A percentile compares a stretch with the other conserved stretches of the same genome.
These are phyloP conservation scores for Iris pallida DNA, from an alignment of 116 monocot species.

Conservation along the genomic window DNA sequence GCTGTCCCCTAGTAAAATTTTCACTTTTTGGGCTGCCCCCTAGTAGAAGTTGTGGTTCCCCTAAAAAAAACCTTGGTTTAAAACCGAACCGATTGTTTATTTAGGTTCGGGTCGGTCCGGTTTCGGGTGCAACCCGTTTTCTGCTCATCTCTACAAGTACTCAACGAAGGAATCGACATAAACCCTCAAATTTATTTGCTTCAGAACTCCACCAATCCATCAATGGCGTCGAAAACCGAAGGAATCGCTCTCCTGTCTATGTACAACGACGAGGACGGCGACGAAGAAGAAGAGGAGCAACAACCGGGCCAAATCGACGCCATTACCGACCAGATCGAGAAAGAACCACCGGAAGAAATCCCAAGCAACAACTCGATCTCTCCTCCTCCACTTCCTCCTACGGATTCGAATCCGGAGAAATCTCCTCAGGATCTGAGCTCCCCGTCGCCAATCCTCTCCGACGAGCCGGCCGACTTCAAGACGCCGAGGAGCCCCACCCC, in stretches of 20 bases:
- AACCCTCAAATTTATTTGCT: no score
- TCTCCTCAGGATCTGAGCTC: slow-evolving; percentile 16
- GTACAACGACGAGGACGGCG: slow-evolving; percentile 92
- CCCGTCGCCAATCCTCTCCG: slow-evolving; percentile 23
- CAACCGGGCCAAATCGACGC: neutral
- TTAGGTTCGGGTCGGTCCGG: neutral
- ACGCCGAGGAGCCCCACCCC: slow-evolving; percentile 49
- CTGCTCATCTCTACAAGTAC: no score
- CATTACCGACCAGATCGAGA: neutral
- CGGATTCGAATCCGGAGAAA: neutral
- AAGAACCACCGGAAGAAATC: neutral
- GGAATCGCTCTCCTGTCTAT: slow-evolving; percentile 82
- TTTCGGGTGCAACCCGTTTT: neutral
- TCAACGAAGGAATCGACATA: no score
- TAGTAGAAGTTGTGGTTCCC: neutral
- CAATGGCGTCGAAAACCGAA: slow-evolving; percentile 66
- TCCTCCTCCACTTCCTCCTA: neutral
- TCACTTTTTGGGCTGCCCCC: no score
- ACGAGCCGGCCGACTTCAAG: slow-evolving; percentile 33
- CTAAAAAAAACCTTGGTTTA: neutral
- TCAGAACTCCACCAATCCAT: neutral
- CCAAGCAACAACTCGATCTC: neutral
- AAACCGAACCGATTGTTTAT: neutral
- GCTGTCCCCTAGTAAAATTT: no score
- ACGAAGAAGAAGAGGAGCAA: slow-evolving; percentile 20